Evolutionary conservation across 495 filamentous ascomycete species (phyloP).

Genomic region (Penicillium taxi): DNA sequence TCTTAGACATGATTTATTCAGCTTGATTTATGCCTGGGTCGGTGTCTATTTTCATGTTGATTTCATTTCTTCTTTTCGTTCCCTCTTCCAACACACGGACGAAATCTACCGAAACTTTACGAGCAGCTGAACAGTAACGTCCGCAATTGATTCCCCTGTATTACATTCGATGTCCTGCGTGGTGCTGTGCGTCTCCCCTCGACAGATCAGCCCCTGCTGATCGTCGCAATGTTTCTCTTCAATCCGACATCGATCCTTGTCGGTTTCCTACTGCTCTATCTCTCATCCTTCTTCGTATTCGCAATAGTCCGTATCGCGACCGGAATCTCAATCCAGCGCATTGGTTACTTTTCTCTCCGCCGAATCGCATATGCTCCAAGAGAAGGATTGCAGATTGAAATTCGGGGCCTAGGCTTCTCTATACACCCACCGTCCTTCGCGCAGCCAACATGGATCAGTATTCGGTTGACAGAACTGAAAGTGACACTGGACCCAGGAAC

Average conservation of each 20-base stretch:
- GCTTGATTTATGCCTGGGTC: slow-evolving; percentile 1
- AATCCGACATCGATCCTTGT: slow-evolving; percentile 76
- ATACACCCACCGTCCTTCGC: slow-evolving; percentile 91
- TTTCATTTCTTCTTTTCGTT: not conserved
- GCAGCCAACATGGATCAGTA: slow-evolving; percentile 92
- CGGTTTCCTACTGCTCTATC: slow-evolving; percentile 74
- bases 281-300: slow-evolving; percentile 87
- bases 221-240: slow-evolving; percentile 50
- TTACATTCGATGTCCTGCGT: slow-evolving; percentile 17
- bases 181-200: slow-evolving; percentile 12
- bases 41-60: too few relatives aligned
- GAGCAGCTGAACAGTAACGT: too few relatives aligned
- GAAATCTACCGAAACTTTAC: too few relatives aligned
- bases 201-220: slow-evolving; percentile 34
- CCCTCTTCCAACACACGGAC: not conserved
- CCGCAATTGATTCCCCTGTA: slow-evolving; percentile 4
- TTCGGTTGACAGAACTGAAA: slow-evolving; percentile 74
- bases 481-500: slow-evolving; percentile 71
- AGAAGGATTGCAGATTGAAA: slow-evolving; percentile 82
- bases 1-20: slow-evolving; percentile 11
- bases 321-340: slow-evolving; percentile 89
- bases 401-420: slow-evolving; percentile 78
- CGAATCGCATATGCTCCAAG: slow-evolving; percentile 79
- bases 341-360: slow-evolving; percentile 85
- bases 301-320: slow-evolving; percentile 87